Base-by-base conservation (phyloP, 192 early-diverging fungal genomes). In the Chytriomyces sp. region DNA sequence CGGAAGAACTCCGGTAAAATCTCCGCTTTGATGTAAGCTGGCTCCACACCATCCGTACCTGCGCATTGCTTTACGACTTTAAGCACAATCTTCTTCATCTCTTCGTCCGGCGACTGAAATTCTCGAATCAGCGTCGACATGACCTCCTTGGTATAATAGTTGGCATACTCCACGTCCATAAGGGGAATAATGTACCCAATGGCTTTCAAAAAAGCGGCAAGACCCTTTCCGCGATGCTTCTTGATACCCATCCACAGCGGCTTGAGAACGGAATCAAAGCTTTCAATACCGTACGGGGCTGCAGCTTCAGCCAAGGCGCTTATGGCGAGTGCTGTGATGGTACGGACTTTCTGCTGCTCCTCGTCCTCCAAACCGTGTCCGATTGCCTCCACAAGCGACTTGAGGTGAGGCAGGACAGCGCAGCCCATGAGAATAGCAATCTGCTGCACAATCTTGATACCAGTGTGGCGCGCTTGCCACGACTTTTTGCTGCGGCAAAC, bases 11-110 rank as follows among this genome's bases (percentile, higher is more conserved):
- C 93, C 12, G 94, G 94, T 26, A 99, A 76, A 64, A 99, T 96
- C 44, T 96, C 93, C 59, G 86, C 85, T 64, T 91, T 91, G 68
- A 99, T 92, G 75, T 94, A 96, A 40, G 78, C 78, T 5, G 91
- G 87, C 39, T 91, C 89, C 5, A 98, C 93, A 39, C 96, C 97
- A 25, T 96, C 93, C 0, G 98, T 96, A 0, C 89, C 91, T 4
- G 92, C 91, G 79, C 98, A 99, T 78, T 98, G 98, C 74, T 94
- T 94, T 60, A 98, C 90, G 2, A 98, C 98, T 78, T 95, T 94
- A 34, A 99, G 85, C 17, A 99, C 96, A 81, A 98, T 95, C 85
- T 93, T 96, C 62, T 96, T 95, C 96, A 98, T 99, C 69, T 97
- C 93, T 77, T 96, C 95, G 75, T 99, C 96, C 34, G 95, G 93